Base-by-base conservation (phyloP, 768 basidiomycete species). In the Serendipita sp. region DNA sequence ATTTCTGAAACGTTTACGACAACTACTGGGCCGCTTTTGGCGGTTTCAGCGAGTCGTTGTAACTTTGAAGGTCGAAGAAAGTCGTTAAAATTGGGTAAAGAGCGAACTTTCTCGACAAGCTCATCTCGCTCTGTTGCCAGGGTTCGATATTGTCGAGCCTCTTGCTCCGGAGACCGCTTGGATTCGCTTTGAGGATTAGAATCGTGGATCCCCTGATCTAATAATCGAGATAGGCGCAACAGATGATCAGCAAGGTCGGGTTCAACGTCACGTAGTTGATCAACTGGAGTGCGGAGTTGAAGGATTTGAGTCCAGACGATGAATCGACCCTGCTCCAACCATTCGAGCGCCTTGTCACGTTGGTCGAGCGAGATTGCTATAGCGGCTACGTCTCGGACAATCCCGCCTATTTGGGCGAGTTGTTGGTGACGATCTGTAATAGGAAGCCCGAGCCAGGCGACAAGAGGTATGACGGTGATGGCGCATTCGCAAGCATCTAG, bases 281-380 rank as follows among this genome's bases (percentile, higher is more conserved):
- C 72, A 3, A 72, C 45, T 4, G 73, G 69, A 8, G 70, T 68
- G 3, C 70, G 69, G 11, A 72, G 70, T 32, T 70, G 66, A 28
- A 68, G 62, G 3, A 72, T 38, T 51, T 73, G 70, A 28, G 66
- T 68, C 73, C 73, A 73, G 4, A 71, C 68, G 10, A 71, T 64
- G 10, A 68, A 69, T 2, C 71, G 70, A 2, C 72, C 70, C 48
- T 73, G 70, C 53, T 74, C 73, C 53, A 73, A 54, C 68, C 72
- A 71, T 65, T 72, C 70, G 10, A 73, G 32, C 3, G 72, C 72
- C 37, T 45, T 62, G 45, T 68, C 54, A 24, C 28, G 30, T 28
- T 68, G 10, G 8, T 53, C 32, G 18, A 24, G 18, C 32, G 18
- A 18, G n/a, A 53, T 53, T 24, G 48, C 48, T 8, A 16, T 16